Evolutionary conservation across 768 basidiomycete species (phyloP).

Genomic region (Naganishia friedmannii): DNA sequence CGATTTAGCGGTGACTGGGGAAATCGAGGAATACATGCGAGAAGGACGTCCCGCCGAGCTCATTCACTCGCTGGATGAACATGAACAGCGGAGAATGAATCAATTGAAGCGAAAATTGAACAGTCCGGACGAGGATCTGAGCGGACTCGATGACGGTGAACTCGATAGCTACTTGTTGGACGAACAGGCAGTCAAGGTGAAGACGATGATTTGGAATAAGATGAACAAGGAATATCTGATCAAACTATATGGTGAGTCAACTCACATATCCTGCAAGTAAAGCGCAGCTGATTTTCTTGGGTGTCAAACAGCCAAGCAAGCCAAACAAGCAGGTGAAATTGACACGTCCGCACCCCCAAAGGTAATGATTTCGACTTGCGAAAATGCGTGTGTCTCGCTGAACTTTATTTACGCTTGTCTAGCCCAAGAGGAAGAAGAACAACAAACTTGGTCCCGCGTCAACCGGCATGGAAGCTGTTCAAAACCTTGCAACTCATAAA

Average conservation of each 20-base stretch:
- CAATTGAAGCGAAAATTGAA: conserved; percentile 15
- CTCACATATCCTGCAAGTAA: not conserved
- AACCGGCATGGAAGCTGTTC: conserved; percentile 22
- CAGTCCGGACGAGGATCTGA: conserved; percentile 56
- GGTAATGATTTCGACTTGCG: not conserved
- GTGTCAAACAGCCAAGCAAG: conserved; percentile 25
- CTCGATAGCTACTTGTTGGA: conserved; percentile 70
- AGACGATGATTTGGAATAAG: conserved; percentile 91
- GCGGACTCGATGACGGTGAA: conserved; percentile 85
- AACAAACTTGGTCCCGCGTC: conserved; percentile 21
- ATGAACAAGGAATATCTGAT: conserved; percentile 87
- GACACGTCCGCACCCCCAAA: conserved; percentile 6
- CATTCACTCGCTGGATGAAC: conserved; percentile 5
- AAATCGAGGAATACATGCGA: conserved; percentile 64
- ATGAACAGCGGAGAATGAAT: conserved; percentile 16
- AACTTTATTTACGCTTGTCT: not conserved
- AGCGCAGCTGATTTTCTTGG: not conserved
- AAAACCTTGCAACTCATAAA: conserved; percentile 21
- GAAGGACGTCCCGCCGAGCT: conserved; percentile 48
- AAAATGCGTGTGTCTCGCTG: not conserved
- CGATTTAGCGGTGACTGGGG: conserved; percentile 64
- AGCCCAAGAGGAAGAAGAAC: conserved; percentile 23
- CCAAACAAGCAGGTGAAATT: conserved; percentile 25
- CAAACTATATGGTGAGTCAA: conserved; percentile 69
- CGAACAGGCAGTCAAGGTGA: conserved; percentile 77